A percentile compares a stretch with the other conserved stretches of the same genome.
Conservation (phyloP, 2,329 filamentous ascomycete genomes). For the Penicillium concentricum region DNA sequence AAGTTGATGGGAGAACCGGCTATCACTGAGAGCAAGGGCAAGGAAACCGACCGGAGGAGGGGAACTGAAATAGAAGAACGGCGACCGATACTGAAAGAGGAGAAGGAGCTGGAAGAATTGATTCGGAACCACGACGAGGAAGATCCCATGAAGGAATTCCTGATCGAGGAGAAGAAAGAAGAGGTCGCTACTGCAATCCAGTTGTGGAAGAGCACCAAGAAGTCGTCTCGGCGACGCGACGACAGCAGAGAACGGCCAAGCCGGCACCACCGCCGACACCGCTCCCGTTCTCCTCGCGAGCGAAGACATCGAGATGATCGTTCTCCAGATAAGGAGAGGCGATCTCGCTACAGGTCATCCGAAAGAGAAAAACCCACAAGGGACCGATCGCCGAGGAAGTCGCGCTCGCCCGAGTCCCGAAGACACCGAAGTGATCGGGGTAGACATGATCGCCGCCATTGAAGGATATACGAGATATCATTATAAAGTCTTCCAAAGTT, state of each 20-base stretch:
- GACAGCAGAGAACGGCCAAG: conserved; percentile 41
- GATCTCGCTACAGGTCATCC: conserved; percentile 25
- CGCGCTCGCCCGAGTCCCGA: conserved; percentile 31
- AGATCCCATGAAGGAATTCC: conserved; percentile 92
- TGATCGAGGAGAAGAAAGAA: conserved; percentile 88
- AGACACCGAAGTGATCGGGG: conserved; percentile 28
- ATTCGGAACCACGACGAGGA: conserved; percentile 85
- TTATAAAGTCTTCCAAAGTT: background rate
- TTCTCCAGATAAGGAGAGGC: conserved; percentile 26
- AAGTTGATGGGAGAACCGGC: conserved; percentile 48
- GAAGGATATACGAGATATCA: conserved; percentile 7
- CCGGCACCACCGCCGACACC: conserved; percentile 47
- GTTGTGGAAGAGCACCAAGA: conserved; percentile 53
- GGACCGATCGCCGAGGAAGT: conserved; percentile 28
- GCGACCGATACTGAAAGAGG: conserved; percentile 72
- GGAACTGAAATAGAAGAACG: conserved; percentile 46
- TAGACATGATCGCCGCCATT: conserved; percentile 33
- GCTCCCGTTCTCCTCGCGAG: conserved; percentile 35
- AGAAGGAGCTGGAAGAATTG: conserved; percentile 72
- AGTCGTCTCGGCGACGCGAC: conserved; percentile 34
- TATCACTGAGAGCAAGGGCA: conserved; percentile 28
- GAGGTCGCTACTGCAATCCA: conserved; percentile 72
- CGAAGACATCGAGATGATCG: conserved; percentile 30
- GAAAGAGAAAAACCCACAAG: conserved; percentile 29
- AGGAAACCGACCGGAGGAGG: conserved; percentile 37